Evolutionary conservation across 75 land plant genomes (phyloP).

Genomic region (Pinus tabuliformis): DNA sequence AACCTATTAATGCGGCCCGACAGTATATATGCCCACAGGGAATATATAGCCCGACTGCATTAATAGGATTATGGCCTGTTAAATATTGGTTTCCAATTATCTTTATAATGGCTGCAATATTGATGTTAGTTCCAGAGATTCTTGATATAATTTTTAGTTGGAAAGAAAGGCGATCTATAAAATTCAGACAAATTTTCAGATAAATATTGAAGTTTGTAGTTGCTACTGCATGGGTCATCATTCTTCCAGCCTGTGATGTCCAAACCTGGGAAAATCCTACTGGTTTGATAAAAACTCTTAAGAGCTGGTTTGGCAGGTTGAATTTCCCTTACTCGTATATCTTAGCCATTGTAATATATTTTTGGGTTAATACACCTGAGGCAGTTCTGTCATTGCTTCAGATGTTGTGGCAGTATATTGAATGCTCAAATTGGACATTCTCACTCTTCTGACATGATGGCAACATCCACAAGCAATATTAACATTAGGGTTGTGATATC

Average conservation of each 20-base stretch:
- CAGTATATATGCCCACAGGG: no score
- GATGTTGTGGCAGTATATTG: conserved; percentile 55
- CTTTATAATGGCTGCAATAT: no score
- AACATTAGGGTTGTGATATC: conserved; percentile 83
- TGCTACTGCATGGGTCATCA: conserved; percentile 71
- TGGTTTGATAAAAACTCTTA: conserved; percentile 38
- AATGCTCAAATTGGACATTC: conserved; percentile 72
- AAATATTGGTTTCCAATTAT: no score
- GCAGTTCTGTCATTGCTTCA: conserved; percentile 76
- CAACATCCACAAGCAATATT: conserved; percentile 68
- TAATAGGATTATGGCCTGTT: no score
- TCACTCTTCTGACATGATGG: conserved; percentile 87
- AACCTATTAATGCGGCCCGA: no score
- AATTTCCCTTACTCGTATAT: conserved; percentile 63
- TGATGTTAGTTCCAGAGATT: conserved; percentile 34
- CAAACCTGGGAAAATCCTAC: conserved; percentile 13
- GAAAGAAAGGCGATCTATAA: conserved; percentile 75
- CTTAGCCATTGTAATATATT: conserved; percentile 69
- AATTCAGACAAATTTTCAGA: conserved; percentile 36
- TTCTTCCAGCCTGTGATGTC: conserved; percentile 41
- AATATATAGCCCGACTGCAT: no score
- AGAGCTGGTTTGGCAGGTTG: conserved; percentile 51
- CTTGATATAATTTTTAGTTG: conserved; percentile 80
- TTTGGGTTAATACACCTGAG: conserved; percentile 74
- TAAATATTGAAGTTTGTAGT: conserved; percentile 47